Evolutionary conservation across 352 stramenopile genomes (phyloP), one percentile per base, ranked within the genome.

Genomic region (Phytophthora colocasiae): DNA sequence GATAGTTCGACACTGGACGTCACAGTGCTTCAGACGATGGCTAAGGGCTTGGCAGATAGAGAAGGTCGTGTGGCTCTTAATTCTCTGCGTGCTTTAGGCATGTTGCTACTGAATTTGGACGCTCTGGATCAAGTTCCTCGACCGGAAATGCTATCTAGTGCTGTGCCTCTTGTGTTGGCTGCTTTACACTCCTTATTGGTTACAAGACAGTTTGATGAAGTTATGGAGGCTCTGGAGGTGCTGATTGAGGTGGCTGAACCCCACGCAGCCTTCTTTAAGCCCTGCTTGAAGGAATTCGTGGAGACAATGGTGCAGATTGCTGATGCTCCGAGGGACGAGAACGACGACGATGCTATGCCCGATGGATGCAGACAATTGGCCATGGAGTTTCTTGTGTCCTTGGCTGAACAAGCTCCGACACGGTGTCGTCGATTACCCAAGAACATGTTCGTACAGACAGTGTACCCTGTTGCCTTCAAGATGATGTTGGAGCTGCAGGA

Each of bases 401-500:
- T 94, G 38, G 85, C 85, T 2, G 87, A 96, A 53, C 86, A 93
- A 34, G 81, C 78, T 1, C 59, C 85, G n/a, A 70, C 66, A 1
- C 49, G 69, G 32, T 96, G 87, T 67, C 77, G 85, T 40, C 77
- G 83, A n/a, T 48, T 93, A 11, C 71, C 82, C 15, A 90, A 92
- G 66, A 93, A 94, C 73, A 62, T 66, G 51, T 96, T 96, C 57
- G 87, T 94, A 26, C 54, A 78, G 14, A 63, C 55, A 2, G 84
- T 96, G 8, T 93, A 90, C 60, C 87, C 87, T 6, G 75, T 96
- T 6, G 73, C 83, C 6, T 96, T 96, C 62, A 84, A 85, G 57
- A 89, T 96, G 82, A 92, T 96, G 85, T 71, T 94, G 32, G 87
- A 96, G 40, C 54, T 95, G 19, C 78, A 85, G 58, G 85, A 93